Evolutionary conservation across 2,329 filamentous ascomycete genomes (phyloP), one percentile per base, ranked within the genome.

Genomic region (Beauveria sp.): DNA sequence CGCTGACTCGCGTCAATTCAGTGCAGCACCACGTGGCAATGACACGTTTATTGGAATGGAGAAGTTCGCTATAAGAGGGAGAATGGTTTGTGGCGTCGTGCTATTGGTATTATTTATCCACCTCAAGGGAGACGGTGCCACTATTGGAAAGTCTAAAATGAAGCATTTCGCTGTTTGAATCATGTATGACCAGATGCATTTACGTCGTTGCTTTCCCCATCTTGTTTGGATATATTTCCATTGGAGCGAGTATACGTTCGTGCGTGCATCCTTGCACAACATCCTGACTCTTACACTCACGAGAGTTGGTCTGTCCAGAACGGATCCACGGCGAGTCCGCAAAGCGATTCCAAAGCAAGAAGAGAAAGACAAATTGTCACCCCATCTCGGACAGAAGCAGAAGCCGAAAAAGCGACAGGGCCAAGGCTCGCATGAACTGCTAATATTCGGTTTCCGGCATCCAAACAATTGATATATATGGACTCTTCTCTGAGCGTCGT

Each of bases 21-120:
- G 26, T 12, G 14, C 8, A 34, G 18, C 18, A 50, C 24, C 28
- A 42, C 7, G 49, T 34, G 8, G 24, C 4, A 42, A 59, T 51
- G 8, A n/a, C 8, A 31, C 26, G 8, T 34, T 24, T 3, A 9
- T 26, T 52, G 49, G 26, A 60, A 60, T 46, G 57, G 24, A 42
- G 38, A 20, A 18, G 8, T 45, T 14, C 5, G 40, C 14, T 50
- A 60, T 18, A 20, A 10, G 24, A 60, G 34, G 48, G 46, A 34
- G 46, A 4, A 60, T 18, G 40, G 24, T 46, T 34, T 45, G 59
- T 61, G 59, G 59, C 59, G 59, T 45, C 20, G 18, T 55, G 20
- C 51, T 61, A 61, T 61, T 61, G 51, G n/a, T 26, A 34, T 56
- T 55, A n/a, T 55, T 43, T 55, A 61, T 38, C 59, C 59, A 61